Percentiles rank a stretch among this genome's conserved stretches.
Evolutionary conservation across 2,329 filamentous ascomycete genomes (phyloP).

Genomic region (Juglanconis oblonga): DNA sequence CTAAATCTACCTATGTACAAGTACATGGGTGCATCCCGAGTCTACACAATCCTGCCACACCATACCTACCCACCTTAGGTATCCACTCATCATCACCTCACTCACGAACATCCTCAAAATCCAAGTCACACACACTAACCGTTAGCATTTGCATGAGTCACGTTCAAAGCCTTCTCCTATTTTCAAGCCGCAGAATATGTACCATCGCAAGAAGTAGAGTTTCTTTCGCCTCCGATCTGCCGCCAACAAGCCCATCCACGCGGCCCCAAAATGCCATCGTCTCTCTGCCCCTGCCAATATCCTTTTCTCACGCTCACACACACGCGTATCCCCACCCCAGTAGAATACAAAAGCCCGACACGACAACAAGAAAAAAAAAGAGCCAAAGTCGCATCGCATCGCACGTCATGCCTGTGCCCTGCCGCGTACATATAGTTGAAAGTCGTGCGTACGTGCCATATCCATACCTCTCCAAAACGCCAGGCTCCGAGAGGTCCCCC

Average conservation of each 20-base stretch:
- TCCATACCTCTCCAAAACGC: constrained; percentile 15
- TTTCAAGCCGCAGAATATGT: background rate
- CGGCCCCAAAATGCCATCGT: background rate
- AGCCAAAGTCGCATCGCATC: background rate
- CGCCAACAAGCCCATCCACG: too few relatives aligned
- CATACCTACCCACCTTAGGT: too few relatives aligned
- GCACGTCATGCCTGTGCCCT: background rate
- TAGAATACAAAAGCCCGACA: background rate
- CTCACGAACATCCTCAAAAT: too few relatives aligned
- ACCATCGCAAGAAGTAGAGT: background rate
- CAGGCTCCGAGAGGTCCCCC: constrained; percentile 10
- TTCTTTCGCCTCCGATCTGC: too few relatives aligned
- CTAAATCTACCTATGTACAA: too few relatives aligned
- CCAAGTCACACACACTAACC: too few relatives aligned
- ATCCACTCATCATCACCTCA: too few relatives aligned
- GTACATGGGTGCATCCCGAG: too few relatives aligned
- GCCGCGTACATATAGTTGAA: background rate
- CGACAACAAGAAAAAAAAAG: background rate
- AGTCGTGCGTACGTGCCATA: background rate
- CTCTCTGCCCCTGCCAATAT: background rate
- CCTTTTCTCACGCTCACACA: background rate
- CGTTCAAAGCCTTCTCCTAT: too few relatives aligned
- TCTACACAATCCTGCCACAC: too few relatives aligned
- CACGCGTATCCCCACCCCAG: background rate
- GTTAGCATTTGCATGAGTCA: too few relatives aligned